Evolutionary conservation across 2,329 filamentous ascomycete genomes (phyloP), one percentile per base, ranked within the genome.

Genomic region (Pochonia chlamydosporia): DNA sequence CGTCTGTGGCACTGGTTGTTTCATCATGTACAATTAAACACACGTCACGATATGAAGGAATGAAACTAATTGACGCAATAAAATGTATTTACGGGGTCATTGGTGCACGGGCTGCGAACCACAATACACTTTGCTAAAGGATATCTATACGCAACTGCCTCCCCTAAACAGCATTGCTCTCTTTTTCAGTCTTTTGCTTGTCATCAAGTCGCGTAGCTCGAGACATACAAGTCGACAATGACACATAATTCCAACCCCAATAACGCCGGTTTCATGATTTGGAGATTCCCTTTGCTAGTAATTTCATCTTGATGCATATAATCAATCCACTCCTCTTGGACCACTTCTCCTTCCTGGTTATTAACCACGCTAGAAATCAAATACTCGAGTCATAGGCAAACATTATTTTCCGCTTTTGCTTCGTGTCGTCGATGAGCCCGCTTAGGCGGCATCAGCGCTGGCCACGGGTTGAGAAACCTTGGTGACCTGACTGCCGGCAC

Each of bases 401-500:
- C 20, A 39, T 39, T 23, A 39, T 21, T 39, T 7, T 21, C n/a
- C n/a, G 9, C 5, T 39, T 39, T 39, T 39, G 7, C 14, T 9
- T 5, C 6, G 3, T 9, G 16, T 20, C 21, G n/a, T 39, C 20
- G 14, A 14, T 18, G n/a, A 16, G 11, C n/a, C n/a, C 18, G 20
- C 10, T 70, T 63, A 92, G 60, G 90, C 90, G 54, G 90, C 89
- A 68, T 89, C 89, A 50, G 91, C 91, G 58, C 84, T 91, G 53
- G 85, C 82, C 47, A 88, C 81, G 39, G 91, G 89, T 65, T 89
- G 82, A 18, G 82, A 72, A 44, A 95, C 81, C 70, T 89, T 89
- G 57, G 91, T 96, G 50, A 88, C 80, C 72, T 96, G 91, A 59
- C 82, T 76, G 46, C 90, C 90, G 55, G 91, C 90, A 54, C 91